Conservation (phyloP, 2,329 filamentous ascomycete species). For the Diplodia scrobiculata region DNA sequence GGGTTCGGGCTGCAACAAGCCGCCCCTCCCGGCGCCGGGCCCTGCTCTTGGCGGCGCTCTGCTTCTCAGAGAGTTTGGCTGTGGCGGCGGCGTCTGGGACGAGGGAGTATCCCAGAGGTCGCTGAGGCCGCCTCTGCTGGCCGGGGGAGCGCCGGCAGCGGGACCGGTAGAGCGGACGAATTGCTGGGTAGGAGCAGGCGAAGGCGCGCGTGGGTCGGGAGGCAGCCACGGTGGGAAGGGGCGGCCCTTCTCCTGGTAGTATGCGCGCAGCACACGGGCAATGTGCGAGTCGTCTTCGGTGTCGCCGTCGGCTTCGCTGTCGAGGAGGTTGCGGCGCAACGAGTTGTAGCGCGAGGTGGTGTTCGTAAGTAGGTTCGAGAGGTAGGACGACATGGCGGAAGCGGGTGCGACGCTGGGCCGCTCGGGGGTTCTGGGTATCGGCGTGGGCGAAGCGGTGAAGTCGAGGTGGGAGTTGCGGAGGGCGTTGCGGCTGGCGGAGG, state of each 20-base stretch:
- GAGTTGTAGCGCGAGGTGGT: constrained; percentile 61
- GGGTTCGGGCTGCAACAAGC: constrained; percentile 34
- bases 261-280: constrained; percentile 85
- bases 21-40: constrained; percentile 42
- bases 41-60: constrained; percentile 49
- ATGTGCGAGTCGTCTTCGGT: constrained; percentile 89
- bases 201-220: constrained; percentile 77
- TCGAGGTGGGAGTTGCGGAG: constrained; percentile 15
- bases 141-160: constrained; percentile 40
- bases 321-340: constrained; percentile 66
- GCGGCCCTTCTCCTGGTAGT: constrained; percentile 87
- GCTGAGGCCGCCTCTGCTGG: constrained; percentile 54
- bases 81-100: constrained; percentile 44
- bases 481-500: constrained; percentile 18
- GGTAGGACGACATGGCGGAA: constrained; percentile 66
- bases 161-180: constrained; percentile 49
- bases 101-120: constrained; percentile 61
- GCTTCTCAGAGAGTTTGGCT: constrained; percentile 48
- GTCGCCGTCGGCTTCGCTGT: constrained; percentile 59
- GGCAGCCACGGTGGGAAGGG: constrained; percentile 85
- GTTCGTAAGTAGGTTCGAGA: constrained; percentile 68
- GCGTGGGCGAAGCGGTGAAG: constrained; percentile 14
- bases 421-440: neutral
- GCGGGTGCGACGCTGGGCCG: constrained; percentile 15
- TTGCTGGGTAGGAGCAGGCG: constrained; percentile 51